phyloP scores from a whole-genome alignment of 2,329 filamentous ascomycete genomes.

The Neocatenulostroma microsporum region DNA sequence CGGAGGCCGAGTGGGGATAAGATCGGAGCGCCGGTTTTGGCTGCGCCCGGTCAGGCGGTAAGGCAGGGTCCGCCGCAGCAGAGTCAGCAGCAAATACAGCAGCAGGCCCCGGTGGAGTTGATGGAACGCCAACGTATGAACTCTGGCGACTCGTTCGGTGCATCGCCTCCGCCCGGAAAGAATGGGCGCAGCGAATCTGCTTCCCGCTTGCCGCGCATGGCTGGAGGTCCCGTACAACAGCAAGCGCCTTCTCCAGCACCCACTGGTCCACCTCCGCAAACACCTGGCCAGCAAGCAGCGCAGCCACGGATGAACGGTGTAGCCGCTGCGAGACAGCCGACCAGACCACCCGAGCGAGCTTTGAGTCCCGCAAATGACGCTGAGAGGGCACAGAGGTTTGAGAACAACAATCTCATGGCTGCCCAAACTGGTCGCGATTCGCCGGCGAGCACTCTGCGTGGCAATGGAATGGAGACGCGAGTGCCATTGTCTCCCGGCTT shows the following conservation, averaged over 20 bases:
- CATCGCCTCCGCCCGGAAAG: too few species aligned
- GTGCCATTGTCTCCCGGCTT: too few species aligned
- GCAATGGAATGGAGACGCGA: too few species aligned
- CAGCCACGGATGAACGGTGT: conserved; percentile 15
- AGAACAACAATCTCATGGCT: conserved; percentile 13
- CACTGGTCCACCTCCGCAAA: conserved; percentile 56
- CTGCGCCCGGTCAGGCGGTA: neutral
- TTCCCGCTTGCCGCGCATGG: conserved; percentile 50
- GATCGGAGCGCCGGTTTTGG: neutral
- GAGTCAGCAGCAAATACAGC: too few species aligned
- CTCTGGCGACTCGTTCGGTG: conserved; percentile 16
- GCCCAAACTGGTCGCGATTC: conserved; percentile 2
- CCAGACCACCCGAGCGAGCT: conserved; percentile 23
- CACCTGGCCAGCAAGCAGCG: conserved; percentile 50
- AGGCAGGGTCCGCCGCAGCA: neutral
- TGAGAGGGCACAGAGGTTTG: conserved; percentile 21
- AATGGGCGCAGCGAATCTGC: conserved; percentile 16
- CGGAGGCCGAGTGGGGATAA: conserved; percentile 28
- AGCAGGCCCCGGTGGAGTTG: conserved; percentile 18
- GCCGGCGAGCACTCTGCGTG: conserved; percentile 2
- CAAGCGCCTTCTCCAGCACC: conserved; percentile 47
- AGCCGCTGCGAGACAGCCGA: conserved; percentile 23
- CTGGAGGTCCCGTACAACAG: too few species aligned
- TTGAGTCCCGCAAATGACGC: conserved; percentile 23
- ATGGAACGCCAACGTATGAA: conserved; percentile 22